Conservation (phyloP, 805 yeast genomes). For the Metschnikowia cubensis region DNA sequence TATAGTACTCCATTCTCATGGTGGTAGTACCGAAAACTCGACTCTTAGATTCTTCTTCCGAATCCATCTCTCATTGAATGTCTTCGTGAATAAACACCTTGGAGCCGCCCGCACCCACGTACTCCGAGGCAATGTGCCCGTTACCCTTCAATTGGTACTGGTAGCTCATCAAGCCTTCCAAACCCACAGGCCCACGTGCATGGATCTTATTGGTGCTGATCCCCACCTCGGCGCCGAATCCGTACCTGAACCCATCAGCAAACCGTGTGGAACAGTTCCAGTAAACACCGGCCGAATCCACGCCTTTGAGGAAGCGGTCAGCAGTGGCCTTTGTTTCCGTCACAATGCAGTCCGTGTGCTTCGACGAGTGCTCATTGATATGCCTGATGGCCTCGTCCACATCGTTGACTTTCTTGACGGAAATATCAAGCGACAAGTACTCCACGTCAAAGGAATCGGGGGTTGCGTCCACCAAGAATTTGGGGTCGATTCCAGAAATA, state of each 20-base stretch:
- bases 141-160: slow-evolving; percentile 89
- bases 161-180: slow-evolving; percentile 93
- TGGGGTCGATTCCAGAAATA: slow-evolving; percentile 19
- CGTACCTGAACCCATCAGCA: slow-evolving; percentile 98
- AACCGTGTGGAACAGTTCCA: slow-evolving; percentile 97
- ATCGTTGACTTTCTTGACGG: slow-evolving; percentile 59
- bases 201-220: slow-evolving; percentile 95
- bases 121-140: slow-evolving; percentile 92
- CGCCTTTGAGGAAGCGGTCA: slow-evolving; percentile 70
- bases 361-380: slow-evolving; percentile 88
- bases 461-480: slow-evolving; percentile 44
- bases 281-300: slow-evolving; percentile 94
- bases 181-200: slow-evolving; percentile 98
- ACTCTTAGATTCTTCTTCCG: no score
- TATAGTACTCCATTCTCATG: no score
- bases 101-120: slow-evolving; percentile 88
- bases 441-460: slow-evolving; percentile 78
- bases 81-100: slow-evolving; percentile 73
- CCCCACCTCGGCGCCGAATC: slow-evolving; percentile 98
- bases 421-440: slow-evolving; percentile 77
- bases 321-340: slow-evolving; percentile 74
- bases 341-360: slow-evolving; percentile 90
- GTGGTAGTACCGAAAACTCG: no score
- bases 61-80: slow-evolving; percentile 18
- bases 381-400: slow-evolving; percentile 76